phyloP scores from a whole-genome alignment of 345 rosid genomes.

The Eucalyptus curtisii region DNA sequence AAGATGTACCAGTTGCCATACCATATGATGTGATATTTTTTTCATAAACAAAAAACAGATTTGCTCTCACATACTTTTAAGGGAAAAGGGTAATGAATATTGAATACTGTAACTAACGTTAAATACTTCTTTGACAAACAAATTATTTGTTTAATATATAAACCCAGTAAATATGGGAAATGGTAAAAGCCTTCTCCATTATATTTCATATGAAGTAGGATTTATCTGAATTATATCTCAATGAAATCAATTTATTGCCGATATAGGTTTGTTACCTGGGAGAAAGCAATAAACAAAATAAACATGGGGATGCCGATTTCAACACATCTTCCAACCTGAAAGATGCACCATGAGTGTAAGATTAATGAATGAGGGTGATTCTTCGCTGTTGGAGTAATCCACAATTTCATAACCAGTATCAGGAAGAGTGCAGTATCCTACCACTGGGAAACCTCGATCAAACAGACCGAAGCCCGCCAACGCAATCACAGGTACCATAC shows the following conservation, averaged over 20 bases:
- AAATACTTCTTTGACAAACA: not conserved
- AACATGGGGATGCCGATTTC: slow-evolving; percentile 95
- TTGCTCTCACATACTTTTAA: not conserved
- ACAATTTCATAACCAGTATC: not conserved
- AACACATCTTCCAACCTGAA: slow-evolving; percentile 77
- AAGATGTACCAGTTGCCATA: not conserved
- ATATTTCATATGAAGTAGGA: not conserved
- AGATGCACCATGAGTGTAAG: not conserved
- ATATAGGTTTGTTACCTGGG: slow-evolving; percentile 41
- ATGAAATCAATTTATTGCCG: not conserved
- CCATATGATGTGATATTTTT: not conserved
- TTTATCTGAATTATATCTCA: not conserved
- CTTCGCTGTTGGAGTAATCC: not conserved
- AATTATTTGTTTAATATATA: not conserved
- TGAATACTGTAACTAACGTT: not conserved
- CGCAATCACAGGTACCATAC: slow-evolving; percentile 96
- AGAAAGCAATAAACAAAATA: slow-evolving; percentile 59
- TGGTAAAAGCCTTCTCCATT: not conserved
- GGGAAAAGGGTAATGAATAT: not conserved
- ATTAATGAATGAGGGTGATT: not conserved
- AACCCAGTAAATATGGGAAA: not conserved
- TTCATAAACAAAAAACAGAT: not conserved
- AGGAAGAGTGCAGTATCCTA: slow-evolving; percentile 6
- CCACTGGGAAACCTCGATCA: slow-evolving; percentile 98
- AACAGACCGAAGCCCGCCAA: slow-evolving; percentile 89